Base-by-base conservation (phyloP, 768 basidiomycete genomes). In the Termitomyces eurrhizus region DNA sequence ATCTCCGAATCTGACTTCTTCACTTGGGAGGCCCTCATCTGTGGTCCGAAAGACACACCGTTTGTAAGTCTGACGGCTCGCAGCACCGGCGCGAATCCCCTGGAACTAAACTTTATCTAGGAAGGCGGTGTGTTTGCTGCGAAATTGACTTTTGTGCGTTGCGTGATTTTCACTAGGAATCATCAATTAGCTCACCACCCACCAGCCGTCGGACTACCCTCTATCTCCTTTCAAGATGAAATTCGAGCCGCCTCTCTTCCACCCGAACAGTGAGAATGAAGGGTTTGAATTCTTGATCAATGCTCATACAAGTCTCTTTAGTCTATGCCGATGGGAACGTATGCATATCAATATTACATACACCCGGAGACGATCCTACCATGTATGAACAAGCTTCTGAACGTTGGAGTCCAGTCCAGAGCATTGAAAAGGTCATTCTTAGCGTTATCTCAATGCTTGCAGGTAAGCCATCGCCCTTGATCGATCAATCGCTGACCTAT, bases 191-290 rank as follows among this genome's bases (percentile, higher is more conserved):
- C 56, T 57, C 39, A 55, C 55, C 16, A 44, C 45, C n/a, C 33
- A 44, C 8, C 60, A 94, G 93, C 95, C 95, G 0, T 71, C 82
- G 42, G 97, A 99, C 70, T 99, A 99, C 75, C 97, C 97, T 36
- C 78, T 99, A 68, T 96, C 93, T 56, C 97, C 97, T 21, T 98
- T 98, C 87, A 98, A 95, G 78, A 98, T 99, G 97, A 93, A 85
- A 69, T 99, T 99, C 68, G 95, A 98, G 49, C 97, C 97, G 3
- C 95, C 96, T 2, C 73, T 99, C 58, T 92, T 98, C 75, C 97
- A 99, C 75, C 97, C 97, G 18, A 99, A 99, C 73, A 90, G 97
- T 96, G 66, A 74, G 90, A 76, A 56, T 35, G 51, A 41, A 52
- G 54, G 39, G 57, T 24, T 51, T 50, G 7, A 39, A 26, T 58